A percentile compares a stretch with the other conserved stretches of the same genome.
Conservation (phyloP, 2,329 filamentous ascomycete genomes). For the Aspergillus costaricaensis region DNA sequence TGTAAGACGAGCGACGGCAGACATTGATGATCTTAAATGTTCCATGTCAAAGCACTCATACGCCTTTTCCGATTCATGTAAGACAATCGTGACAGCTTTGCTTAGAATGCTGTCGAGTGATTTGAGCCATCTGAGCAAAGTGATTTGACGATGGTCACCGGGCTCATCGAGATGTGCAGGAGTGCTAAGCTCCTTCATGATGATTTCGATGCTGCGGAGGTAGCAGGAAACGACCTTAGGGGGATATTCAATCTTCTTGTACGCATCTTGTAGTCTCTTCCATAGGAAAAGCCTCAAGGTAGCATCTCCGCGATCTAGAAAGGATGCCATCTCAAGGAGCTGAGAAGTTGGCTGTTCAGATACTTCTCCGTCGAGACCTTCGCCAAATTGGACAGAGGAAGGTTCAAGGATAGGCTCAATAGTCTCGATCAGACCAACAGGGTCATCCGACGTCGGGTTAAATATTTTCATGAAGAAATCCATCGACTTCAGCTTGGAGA, state of each 20-base stretch:
- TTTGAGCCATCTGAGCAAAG: conserved; percentile 75
- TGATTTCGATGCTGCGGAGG: conserved; percentile 80
- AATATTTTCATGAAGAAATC: conserved; percentile 94
- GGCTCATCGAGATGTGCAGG: conserved; percentile 58
- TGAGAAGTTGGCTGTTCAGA: conserved; percentile 51
- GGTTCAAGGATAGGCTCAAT: conserved; percentile 89
- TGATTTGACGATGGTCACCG: conserved; percentile 65
- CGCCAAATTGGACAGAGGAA: conserved; percentile 34
- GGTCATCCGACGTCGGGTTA: conserved; percentile 76
- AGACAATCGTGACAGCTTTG: conserved; percentile 67
- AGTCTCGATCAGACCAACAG: conserved; percentile 82
- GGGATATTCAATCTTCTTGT: conserved; percentile 77
- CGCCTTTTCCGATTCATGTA: conserved; percentile 64
- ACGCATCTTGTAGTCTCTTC: conserved; percentile 87
- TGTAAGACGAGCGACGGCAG: conserved; percentile 69
- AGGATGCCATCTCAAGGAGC: conserved; percentile 78
- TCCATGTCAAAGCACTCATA: conserved; percentile 84
- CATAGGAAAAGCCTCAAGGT: conserved; percentile 85
- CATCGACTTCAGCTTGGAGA: conserved; percentile 90
- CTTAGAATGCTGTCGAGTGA: conserved; percentile 75
- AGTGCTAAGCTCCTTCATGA: conserved; percentile 69
- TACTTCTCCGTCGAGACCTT: conserved; percentile 20
- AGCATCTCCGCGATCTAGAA: conserved; percentile 77
- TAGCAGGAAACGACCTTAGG: conserved; percentile 89
- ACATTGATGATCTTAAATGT: conserved; percentile 72